phyloP scores from a whole-genome alignment of 352 stramenopile species.

The Phytophthora uliginosa region DNA sequence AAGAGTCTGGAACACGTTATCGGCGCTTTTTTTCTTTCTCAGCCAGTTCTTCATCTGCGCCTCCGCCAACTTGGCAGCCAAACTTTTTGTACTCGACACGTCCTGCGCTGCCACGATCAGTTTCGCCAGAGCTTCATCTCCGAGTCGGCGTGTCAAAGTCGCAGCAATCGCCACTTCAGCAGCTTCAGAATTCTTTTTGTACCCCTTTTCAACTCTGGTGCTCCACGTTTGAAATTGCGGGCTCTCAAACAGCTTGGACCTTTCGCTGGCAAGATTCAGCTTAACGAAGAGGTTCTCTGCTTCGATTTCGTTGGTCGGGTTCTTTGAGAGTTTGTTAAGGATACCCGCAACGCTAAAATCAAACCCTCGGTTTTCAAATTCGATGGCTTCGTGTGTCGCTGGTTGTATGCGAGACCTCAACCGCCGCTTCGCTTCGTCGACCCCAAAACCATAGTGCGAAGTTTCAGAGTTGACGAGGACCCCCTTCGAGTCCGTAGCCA shows the following conservation, averaged over 20 bases:
- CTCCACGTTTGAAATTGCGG: neutral
- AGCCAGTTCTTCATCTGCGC: neutral
- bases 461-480: too few species aligned
- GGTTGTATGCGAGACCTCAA: neutral
- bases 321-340: neutral
- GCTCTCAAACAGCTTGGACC: neutral
- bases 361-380: neutral
- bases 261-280: neutral
- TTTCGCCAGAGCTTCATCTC: neutral
- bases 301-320: neutral
- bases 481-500: too few species aligned
- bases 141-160: neutral
- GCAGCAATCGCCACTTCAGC: neutral
- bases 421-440: too few species aligned
- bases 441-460: too few species aligned
- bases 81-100: neutral
- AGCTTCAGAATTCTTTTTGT: neutral
- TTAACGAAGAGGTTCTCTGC: neutral
- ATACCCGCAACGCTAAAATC: neutral
- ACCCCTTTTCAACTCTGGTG: neutral
- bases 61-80: neutral
- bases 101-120: neutral
- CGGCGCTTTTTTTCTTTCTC: neutral
- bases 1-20: neutral
- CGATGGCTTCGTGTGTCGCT: neutral